These are phyloP conservation scores for Tylopilus plumbeoviolaceoides DNA, from an alignment of 768 basidiomycete genomes.

Conservation along the genomic window DNA sequence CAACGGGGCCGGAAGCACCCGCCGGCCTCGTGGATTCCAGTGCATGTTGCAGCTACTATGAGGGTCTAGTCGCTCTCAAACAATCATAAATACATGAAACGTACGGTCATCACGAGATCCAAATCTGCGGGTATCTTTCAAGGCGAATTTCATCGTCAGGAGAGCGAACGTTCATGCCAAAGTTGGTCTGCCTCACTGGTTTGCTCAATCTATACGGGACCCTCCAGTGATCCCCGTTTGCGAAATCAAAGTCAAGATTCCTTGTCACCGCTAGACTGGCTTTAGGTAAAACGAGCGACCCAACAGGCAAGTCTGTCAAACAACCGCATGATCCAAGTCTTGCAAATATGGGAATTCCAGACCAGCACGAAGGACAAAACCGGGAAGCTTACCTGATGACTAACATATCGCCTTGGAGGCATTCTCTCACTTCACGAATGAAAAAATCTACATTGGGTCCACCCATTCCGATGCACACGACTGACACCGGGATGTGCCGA, in stretches of 20 bases:
- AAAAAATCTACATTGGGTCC: constrained; percentile 82
- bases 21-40: constrained; percentile 44
- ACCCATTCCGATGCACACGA: constrained; percentile 84
- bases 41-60: constrained; percentile 42
- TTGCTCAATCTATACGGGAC: constrained; percentile 65
- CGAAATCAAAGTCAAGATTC: constrained; percentile 77
- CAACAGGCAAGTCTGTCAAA: constrained; percentile 65
- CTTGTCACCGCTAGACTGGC: constrained; percentile 64
- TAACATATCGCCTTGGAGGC: constrained; percentile 57
- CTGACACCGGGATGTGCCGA: constrained; percentile 58
- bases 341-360: constrained; percentile 1
- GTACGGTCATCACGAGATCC: constrained; percentile 47
- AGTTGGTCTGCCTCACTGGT: constrained; percentile 39
- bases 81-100: constrained; percentile 14
- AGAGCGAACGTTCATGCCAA: background rate
- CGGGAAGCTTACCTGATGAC: constrained; percentile 40
- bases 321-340: constrained; percentile 83
- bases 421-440: constrained; percentile 75
- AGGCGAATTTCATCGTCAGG: background rate
- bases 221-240: constrained; percentile 35
- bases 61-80: constrained; percentile 4
- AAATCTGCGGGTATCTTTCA: constrained; percentile 57
- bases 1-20: constrained; percentile 34
- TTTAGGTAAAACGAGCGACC: constrained; percentile 68
- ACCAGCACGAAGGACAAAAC: background rate